Conservation (phyloP, 2,329 filamentous ascomycete genomes). For the Fusarium concolor region DNA sequence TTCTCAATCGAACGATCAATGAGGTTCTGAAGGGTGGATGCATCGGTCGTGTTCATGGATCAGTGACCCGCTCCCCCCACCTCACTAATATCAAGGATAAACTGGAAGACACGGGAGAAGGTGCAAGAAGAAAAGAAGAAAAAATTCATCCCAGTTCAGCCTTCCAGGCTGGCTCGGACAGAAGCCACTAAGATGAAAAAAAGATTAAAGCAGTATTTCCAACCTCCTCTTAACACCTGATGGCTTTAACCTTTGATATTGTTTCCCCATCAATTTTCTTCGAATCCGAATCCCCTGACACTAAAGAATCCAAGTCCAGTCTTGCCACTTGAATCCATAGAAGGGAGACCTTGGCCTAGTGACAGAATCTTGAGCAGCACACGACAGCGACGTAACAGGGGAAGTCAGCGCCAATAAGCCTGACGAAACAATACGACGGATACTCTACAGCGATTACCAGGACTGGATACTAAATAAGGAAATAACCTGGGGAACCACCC, state of each 20-base stretch:
- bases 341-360: constrained; percentile 13
- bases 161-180: constrained; percentile 5
- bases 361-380: constrained; percentile 9
- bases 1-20: constrained; percentile 1
- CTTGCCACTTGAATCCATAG: not conserved
- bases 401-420: not conserved
- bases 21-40: constrained; percentile 19
- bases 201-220: constrained; percentile 1
- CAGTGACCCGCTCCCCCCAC: constrained; percentile 29
- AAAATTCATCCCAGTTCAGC: constrained; percentile 22
- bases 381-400: constrained; percentile 21
- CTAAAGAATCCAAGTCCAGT: not conserved
- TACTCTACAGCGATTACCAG: constrained; percentile 7
- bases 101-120: constrained; percentile 33
- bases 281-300: not conserved
- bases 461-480: constrained; percentile 8
- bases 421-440: not conserved
- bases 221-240: constrained; percentile 9
- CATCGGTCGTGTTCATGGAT: constrained; percentile 12
- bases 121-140: constrained; percentile 16
- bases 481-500: constrained; percentile 23
- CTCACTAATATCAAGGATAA: constrained; percentile 26
- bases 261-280: not conserved
- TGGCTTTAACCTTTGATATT: not conserved
- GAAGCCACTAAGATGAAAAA: not conserved